Conservation (phyloP, 495 filamentous ascomycete genomes). For the Podospora tetraspora region DNA sequence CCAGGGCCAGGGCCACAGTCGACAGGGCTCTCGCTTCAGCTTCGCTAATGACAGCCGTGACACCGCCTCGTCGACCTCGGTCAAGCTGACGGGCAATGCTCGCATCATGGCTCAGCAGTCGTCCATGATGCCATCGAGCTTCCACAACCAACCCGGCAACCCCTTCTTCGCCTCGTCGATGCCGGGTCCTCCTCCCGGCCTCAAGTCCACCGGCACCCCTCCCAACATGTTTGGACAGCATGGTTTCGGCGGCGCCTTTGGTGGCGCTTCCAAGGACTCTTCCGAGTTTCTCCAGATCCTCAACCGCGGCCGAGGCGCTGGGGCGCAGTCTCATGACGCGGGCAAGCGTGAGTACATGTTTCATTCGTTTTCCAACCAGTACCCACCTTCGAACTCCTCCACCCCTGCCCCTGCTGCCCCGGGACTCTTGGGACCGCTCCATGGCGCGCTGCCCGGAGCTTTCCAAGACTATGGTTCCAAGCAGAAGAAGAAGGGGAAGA, state of each 20-base stretch:
- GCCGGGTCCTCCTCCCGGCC: constrained; percentile 87
- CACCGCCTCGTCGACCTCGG: constrained; percentile 52
- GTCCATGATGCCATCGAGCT: constrained; percentile 75
- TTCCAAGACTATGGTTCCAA: constrained; percentile 83
- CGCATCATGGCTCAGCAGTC: constrained; percentile 86
- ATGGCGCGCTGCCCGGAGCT: constrained; percentile 75
- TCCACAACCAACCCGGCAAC: constrained; percentile 53
- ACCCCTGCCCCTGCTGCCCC: constrained; percentile 85
- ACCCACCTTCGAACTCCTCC: constrained; percentile 69
- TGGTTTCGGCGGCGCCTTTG: constrained; percentile 58
- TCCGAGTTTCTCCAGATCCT: constrained; percentile 78
- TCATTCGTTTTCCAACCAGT: constrained; percentile 66
- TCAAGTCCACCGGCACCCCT: constrained; percentile 90
- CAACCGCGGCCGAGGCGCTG: constrained; percentile 54
- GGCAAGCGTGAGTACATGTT: constrained; percentile 95
- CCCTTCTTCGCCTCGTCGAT: constrained; percentile 65
- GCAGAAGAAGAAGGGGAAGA: constrained; percentile 99
- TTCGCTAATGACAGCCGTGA: constrained; percentile 70
- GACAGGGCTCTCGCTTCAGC: constrained; percentile 82
- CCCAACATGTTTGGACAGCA: constrained; percentile 77
- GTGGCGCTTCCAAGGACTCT: constrained; percentile 56
- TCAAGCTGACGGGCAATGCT: constrained; percentile 78
- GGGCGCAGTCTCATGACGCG: constrained; percentile 66
- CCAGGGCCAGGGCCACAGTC: constrained; percentile 71
- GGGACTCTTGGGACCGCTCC: constrained; percentile 83